These are phyloP conservation scores for Phialocephala subalpina DNA, from an alignment of 2,329 filamentous ascomycete genomes.

Conservation along the genomic window DNA sequence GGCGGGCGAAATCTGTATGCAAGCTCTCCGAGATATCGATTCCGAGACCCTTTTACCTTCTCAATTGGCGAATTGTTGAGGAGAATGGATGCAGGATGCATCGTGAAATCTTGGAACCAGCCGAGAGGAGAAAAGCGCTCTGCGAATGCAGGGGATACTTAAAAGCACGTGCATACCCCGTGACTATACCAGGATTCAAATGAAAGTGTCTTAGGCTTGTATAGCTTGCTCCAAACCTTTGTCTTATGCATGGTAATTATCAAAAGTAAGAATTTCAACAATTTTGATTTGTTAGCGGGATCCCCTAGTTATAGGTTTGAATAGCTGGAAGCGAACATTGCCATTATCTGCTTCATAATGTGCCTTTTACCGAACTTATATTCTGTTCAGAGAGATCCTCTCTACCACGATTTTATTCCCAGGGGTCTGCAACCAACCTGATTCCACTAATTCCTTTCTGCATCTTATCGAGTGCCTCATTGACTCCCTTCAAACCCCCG, in stretches of 20 bases:
- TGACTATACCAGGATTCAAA: neutral
- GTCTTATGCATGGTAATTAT: neutral
- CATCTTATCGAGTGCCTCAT: slow-evolving; percentile 33
- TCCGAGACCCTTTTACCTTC: neutral
- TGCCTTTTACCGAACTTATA: too few species aligned
- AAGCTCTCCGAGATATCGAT: slow-evolving; percentile 4
- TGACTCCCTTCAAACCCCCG: slow-evolving; percentile 19
- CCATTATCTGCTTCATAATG: too few species aligned
- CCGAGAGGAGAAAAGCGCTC: neutral
- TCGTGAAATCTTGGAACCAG: neutral
- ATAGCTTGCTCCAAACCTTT: neutral
- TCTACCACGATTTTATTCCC: slow-evolving; percentile 6
- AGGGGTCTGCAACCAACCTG: slow-evolving; percentile 38
- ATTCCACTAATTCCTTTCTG: slow-evolving; percentile 44
- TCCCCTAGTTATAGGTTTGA: too few species aligned
- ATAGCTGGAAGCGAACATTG: neutral
- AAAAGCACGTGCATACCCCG: neutral
- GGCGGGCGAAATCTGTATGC: neutral
- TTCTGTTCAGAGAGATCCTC: neutral
- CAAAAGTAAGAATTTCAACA: too few species aligned
- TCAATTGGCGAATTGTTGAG: slow-evolving; percentile 7
- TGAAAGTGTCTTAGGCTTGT: neutral
- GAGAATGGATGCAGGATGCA: neutral
- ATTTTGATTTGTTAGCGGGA: too few species aligned
- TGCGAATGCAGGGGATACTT: neutral